A percentile compares a stretch with the other conserved stretches of the same genome.
Conservation (phyloP, 768 basidiomycete genomes). For the Suillus cothurnatus region DNA sequence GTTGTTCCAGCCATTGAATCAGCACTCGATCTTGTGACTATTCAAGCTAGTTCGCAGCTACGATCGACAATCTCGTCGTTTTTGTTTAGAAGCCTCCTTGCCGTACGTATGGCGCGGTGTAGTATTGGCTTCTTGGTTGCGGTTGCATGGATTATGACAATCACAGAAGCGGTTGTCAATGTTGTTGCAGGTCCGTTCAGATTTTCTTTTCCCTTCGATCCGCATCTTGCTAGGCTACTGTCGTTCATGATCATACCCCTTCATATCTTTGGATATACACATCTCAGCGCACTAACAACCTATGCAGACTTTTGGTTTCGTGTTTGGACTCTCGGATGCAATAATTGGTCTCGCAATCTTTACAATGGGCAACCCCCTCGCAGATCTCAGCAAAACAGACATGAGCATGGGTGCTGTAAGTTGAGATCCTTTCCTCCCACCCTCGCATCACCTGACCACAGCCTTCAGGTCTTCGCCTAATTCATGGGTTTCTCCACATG, state of each 20-base stretch:
- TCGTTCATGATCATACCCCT: neutral
- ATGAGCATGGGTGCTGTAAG: conserved; percentile 82
- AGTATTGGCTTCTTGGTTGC: conserved; percentile 89
- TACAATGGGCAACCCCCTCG: conserved; percentile 92
- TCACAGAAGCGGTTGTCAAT: conserved; percentile 92
- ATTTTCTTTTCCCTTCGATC: neutral
- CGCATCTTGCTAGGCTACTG: neutral
- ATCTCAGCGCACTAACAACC: conserved; percentile 10
- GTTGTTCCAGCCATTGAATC: neutral
- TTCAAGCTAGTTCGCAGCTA: neutral
- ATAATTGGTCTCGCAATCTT: conserved; percentile 97
- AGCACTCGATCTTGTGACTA: neutral
- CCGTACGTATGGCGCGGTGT: conserved; percentile 70
- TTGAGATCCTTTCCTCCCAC: conserved; percentile 12
- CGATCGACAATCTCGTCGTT: neutral
- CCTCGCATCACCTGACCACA: neutral
- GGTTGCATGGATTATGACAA: conserved; percentile 97
- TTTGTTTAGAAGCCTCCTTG: conserved; percentile 43
- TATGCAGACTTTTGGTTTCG: conserved; percentile 81
- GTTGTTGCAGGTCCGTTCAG: conserved; percentile 69
- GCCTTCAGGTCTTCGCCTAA: conserved; percentile 70
- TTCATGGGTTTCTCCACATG: conserved; percentile 96
- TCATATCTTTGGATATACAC: neutral
- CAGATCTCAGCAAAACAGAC: conserved; percentile 89
- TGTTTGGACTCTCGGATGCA: conserved; percentile 94